Base-by-base conservation (phyloP, 192 early-diverging fungal genomes). In the Lunasporangiospora selenospora region DNA sequence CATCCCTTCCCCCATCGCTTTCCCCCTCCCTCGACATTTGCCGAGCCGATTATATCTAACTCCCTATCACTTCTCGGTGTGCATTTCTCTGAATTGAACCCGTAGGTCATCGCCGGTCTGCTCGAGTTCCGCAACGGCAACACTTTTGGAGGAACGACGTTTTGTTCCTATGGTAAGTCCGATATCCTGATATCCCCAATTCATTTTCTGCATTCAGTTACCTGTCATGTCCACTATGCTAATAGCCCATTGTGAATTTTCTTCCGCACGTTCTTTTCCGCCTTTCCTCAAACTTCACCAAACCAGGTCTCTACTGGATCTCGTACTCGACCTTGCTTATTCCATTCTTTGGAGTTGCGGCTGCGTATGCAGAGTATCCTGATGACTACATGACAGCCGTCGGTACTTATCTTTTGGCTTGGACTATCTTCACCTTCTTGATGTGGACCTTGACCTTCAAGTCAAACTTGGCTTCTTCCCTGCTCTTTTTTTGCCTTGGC, bases 291-390 rank as follows among this genome's bases (percentile, higher is more conserved):
- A n/a, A n/a, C n/a, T n/a, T n/a, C n/a, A n/a, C n/a, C n/a, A n/a
- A n/a, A 1, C 44, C 30, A 69, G 80, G 81, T 24, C 77, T 80
- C 53, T 85, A 82, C 75, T 80, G 84, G 84, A 73, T 85, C 49
- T 76, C 78, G 9, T 81, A 81, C 37, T 77, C 83, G 4, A 79
- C 83, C 2, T 58, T 62, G 18, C 51, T 81, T 31, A 80, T 84
- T 30, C 83, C 83, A 16, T 71, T 53, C 4, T 84, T 81, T 43
- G 83, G 83, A 36, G 76, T 84, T 29, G 45, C 76, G 6, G 78
- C 65, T 18, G 67, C 60, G 1, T 78, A 58, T 48, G 64, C 47
- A 0, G 52, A 78, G 27, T 67, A 54, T 24, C 58, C 75, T 10
- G 61, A 69, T 2, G 62, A 80, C 21, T 81, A 77, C 23, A 76